Conservation (phyloP, 2,329 filamentous ascomycete species). For the Paecilomyces sp. region DNA sequence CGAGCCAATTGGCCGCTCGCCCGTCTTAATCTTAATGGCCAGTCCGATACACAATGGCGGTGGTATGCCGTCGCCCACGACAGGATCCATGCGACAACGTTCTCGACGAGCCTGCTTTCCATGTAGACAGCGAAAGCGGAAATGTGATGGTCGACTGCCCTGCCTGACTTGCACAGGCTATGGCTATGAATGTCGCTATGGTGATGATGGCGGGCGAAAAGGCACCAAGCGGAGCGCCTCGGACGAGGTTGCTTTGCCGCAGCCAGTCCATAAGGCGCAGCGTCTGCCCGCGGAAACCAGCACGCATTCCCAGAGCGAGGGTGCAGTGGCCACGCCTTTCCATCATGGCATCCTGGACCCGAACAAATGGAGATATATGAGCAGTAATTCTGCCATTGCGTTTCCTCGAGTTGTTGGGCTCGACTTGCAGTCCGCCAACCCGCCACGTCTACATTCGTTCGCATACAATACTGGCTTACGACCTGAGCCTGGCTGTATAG, state of each 20-base stretch:
- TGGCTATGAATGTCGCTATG: slow-evolving; percentile 8
- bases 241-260: slow-evolving; percentile 1
- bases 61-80: background rate
- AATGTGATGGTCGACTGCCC: slow-evolving; percentile 9
- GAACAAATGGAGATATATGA: slow-evolving; percentile 22
- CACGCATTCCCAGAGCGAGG: background rate
- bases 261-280: background rate
- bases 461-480: slow-evolving; percentile 27
- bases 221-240: background rate
- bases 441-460: slow-evolving; percentile 31
- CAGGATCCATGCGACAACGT: slow-evolving; percentile 7
- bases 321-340: background rate
- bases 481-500: slow-evolving; percentile 16
- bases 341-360: slow-evolving; percentile 19
- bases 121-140: slow-evolving; percentile 9
- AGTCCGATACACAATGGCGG: background rate
- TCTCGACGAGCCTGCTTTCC: slow-evolving; percentile 8
- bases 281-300: background rate
- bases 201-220: background rate
- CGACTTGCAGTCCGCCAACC: slow-evolving; percentile 21
- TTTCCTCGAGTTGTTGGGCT: slow-evolving; percentile 25
- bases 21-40: background rate
- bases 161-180: slow-evolving; percentile 9
- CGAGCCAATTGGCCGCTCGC: background rate
- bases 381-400: slow-evolving; percentile 23